Base-by-base conservation (phyloP, 2,329 filamentous ascomycete species). In the Stachybotrys echinatus region DNA sequence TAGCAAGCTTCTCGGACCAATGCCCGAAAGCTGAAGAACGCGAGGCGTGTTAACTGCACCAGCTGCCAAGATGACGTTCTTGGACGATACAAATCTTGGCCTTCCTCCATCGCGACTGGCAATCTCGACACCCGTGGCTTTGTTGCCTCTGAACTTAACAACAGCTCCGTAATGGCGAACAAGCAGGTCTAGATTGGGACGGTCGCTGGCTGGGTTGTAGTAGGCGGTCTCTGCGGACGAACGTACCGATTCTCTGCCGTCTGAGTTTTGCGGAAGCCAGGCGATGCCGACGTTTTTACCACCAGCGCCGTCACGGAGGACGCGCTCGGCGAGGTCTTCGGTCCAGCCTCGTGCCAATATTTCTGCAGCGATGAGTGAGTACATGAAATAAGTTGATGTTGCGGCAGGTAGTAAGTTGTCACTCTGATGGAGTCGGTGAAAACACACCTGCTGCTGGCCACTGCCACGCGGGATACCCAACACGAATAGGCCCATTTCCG, bases 21-120 rank as follows among this genome's bases (percentile, higher is more conserved):
- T 70, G 23, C 81, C 81, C 17, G 73, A 78, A 2, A 81, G 69
- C 57, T 80, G 79, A 4, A 85, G 72, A 1, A 85, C 61, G 37
- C 80, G 74, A 1, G 79, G 79, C 1, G 76, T 77, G 59, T 81
- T 77, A 63, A 77, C 78, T 0, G 74, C 67, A 8, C 80, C 79
- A 2, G 64, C 60, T 0, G 60, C 62, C 5, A 72, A 56, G 5
- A 61, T 71, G 5, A 70, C 69, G 54, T 63, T 49, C 50, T 27
- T 52, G 52, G 42, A 58, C 51, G 39, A 43, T 17, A 52, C 27
- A 20, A 47, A 52, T 23, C 34, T 50, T 23, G 8, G 54, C 23
- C 20, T 43, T 0, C 42, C 48, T 6, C 50, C 55, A 12, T 50
- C 50, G 12, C 50, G 50, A 23, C 31, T 48, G 44, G 44, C 23